phyloP scores from a whole-genome alignment of 495 filamentous ascomycete genomes.

The Neurospora tetraspora region DNA sequence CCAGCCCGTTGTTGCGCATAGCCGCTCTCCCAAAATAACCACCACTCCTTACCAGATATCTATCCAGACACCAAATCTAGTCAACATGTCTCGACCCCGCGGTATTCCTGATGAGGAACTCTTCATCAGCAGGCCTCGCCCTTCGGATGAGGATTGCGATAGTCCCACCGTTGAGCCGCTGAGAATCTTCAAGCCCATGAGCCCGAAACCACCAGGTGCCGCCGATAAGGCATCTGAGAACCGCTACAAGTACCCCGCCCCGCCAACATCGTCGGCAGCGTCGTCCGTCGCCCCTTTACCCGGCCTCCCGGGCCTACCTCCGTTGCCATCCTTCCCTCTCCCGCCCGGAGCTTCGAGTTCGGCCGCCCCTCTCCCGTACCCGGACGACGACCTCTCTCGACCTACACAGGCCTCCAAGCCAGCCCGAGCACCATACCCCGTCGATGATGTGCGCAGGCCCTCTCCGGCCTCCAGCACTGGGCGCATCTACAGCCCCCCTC shows the following conservation, averaged over 20 bases:
- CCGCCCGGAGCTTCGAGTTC: conserved; percentile 55
- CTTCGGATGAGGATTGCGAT: conserved; percentile 38
- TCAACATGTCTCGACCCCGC: conserved; percentile 34
- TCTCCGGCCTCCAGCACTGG: conserved; percentile 17
- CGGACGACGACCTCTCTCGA: conserved; percentile 54
- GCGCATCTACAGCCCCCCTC: conserved; percentile 27
- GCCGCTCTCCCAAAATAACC: neutral
- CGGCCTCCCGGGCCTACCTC: conserved; percentile 18
- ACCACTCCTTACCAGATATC: conserved; percentile 3
- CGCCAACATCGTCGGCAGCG: conserved; percentile 33
- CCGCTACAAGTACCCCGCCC: conserved; percentile 36
- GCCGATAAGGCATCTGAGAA: conserved; percentile 24
- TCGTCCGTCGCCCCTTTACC: conserved; percentile 15
- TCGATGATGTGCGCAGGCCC: conserved; percentile 32
- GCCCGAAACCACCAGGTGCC: conserved; percentile 31
- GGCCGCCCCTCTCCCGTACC: conserved; percentile 61
- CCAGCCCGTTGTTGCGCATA: neutral
- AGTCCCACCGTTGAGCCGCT: conserved; percentile 75
- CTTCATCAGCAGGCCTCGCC: conserved; percentile 53
- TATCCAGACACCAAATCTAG: conserved; percentile 7
- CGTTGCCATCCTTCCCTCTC: conserved; percentile 42
- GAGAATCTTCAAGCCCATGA: conserved; percentile 67
- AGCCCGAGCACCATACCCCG: conserved; percentile 33
- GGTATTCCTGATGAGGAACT: conserved; percentile 64
- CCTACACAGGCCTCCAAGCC: conserved; percentile 24